Conservation (phyloP, 192 early-diverging fungal species). For the Spinellus fusiger region DNA sequence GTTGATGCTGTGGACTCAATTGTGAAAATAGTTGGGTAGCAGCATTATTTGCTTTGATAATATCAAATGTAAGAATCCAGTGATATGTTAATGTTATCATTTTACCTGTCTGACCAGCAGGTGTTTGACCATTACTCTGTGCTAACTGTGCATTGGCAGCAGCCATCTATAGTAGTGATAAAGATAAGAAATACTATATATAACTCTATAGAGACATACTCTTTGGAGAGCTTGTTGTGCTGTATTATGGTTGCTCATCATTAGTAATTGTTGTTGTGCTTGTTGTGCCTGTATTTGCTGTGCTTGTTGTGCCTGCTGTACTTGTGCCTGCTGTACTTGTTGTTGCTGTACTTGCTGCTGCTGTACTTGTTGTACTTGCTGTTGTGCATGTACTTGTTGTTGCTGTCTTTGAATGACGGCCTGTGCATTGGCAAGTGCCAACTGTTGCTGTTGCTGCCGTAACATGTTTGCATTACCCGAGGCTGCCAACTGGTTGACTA, state of each 20-base stretch:
- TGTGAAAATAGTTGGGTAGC: conserved; percentile 1
- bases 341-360: conserved; percentile 8
- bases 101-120: not conserved
- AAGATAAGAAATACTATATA: too few relatives aligned
- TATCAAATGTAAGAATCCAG: too few relatives aligned
- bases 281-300: conserved; percentile 5
- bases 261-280: conserved; percentile 2
- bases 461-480: not conserved
- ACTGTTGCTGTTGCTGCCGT: not conserved
- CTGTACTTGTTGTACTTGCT: not conserved
- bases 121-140: too few relatives aligned
- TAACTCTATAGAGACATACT: too few relatives aligned
- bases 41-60: not conserved
- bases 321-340: not conserved
- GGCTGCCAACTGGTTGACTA: conserved; percentile 16
- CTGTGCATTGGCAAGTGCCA: not conserved
- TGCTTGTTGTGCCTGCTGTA: not conserved
- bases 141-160: too few relatives aligned
- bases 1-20: conserved; percentile 1
- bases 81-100: too few relatives aligned
- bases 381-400: conserved; percentile 7
- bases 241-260: too few relatives aligned
- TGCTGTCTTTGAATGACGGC: not conserved
- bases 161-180: not conserved
- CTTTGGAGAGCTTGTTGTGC: too few relatives aligned